Base-by-base conservation (phyloP, 805 yeast species). In the Clavispora santaluciae region DNA sequence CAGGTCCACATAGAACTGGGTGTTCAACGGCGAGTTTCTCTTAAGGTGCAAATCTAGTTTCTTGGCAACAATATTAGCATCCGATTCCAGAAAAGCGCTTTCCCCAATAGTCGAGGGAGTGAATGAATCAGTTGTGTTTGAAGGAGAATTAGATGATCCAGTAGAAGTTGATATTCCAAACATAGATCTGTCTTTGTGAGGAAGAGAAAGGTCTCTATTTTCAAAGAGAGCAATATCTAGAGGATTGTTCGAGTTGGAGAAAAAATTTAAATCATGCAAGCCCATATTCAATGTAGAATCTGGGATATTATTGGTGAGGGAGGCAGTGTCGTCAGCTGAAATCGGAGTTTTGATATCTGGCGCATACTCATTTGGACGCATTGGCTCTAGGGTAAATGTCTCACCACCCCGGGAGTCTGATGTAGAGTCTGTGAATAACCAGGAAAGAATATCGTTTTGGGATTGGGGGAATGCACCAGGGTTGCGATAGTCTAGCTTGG, bases 1-100 rank as follows among this genome's bases (percentile, higher is more conserved):
- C 8, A 58, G 54, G 38, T 72, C 70, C 12, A 76, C 50, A 37
- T 61, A 72, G 22, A 64, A 45, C 16, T 75, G 76, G 21, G 50
- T 50, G 39, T 65, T 59, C 17, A 53, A 48, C 6, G 55, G 44
- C 3, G 50, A 26, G 41, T 68, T 68, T 9, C 43, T 49, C 3
- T 42, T 33, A 3, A 54, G 59, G 39, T 63, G 63, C n/a, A 42
- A 41, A 3, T 13, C 31, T 20, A 45, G 37, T n/a, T 44, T 42
- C 8, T 38, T 41, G 8, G 34, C 38, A 21, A 44, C 36, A 6
- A 46, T 33, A 7, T 39, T 47, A 20, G 38, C 29, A 12, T 38
- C 35, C 3, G 29, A 18, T 17, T 18, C 21, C 25, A 44, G 47
- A 2, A 9, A 15, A 7, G 45, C 43, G 5, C 43, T 40, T 5